Evolutionary conservation across 1,139 yeast species (phyloP).

Genomic region (Blastobotrys petasosporus): DNA sequence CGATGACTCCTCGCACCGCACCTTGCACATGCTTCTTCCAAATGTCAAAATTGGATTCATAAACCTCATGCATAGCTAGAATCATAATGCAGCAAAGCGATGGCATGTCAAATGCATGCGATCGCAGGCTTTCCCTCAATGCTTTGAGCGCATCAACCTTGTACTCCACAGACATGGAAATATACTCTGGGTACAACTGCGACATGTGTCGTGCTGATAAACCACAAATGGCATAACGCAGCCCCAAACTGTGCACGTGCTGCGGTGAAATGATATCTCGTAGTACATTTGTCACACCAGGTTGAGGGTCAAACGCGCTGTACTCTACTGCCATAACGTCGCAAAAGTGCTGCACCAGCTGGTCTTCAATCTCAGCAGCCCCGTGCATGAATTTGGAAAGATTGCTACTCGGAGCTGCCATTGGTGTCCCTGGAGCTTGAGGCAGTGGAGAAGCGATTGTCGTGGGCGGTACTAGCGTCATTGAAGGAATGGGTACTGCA

Average conservation of each 20-base stretch:
- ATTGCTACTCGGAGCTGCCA: conserved; percentile 6
- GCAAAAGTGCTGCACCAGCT: conserved; percentile 16
- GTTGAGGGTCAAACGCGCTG: conserved; percentile 14
- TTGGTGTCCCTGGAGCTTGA: conserved; percentile 5
- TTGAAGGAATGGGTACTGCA: not conserved
- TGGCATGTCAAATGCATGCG: conserved; percentile 14
- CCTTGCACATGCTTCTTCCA: conserved; percentile 21
- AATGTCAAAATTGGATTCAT: conserved; percentile 16
- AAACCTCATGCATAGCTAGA: conserved; percentile 19
- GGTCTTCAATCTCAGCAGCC: conserved; percentile 7
- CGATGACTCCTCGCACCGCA: conserved; percentile 16
- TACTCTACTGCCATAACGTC: conserved; percentile 16
- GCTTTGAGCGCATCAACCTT: conserved; percentile 19
- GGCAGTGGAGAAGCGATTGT: conserved; percentile 2
- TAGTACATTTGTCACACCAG: conserved; percentile 7
- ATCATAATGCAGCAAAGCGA: conserved; percentile 17
- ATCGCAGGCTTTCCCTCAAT: conserved; percentile 13
- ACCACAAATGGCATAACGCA: conserved; percentile 20
- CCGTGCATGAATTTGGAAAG: conserved; percentile 2
- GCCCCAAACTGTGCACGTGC: conserved; percentile 2
- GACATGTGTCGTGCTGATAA: conserved; percentile 19
- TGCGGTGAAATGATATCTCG: conserved; percentile 11
- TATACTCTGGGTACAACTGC: conserved; percentile 13
- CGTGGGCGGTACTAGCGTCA: not conserved
- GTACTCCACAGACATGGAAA: conserved; percentile 16